phyloP scores from a whole-genome alignment of 176 grass and related monocot species.

The Aegilops speltoides region DNA sequence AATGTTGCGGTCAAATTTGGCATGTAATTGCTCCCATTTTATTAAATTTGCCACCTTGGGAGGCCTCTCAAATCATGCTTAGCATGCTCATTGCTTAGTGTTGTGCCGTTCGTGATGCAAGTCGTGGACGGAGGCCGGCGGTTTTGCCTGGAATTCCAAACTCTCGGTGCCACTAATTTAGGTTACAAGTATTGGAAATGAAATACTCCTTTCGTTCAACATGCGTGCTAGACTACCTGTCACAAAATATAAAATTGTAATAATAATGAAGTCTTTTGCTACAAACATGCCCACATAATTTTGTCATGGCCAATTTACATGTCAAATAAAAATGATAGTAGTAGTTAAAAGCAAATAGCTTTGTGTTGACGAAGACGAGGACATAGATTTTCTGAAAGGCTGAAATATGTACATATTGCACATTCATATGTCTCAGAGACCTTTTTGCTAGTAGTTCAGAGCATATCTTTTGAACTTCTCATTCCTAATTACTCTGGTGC shows the following conservation, averaged over 20 bases:
- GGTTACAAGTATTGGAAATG: neutral
- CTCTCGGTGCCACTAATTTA: neutral
- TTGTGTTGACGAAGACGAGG: neutral
- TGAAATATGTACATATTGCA: neutral
- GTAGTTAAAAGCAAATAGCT: neutral
- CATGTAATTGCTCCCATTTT: neutral
- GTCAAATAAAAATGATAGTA: neutral
- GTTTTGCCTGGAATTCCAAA: neutral
- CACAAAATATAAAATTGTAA: conserved; percentile 3
- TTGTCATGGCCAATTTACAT: neutral
- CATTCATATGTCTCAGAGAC: neutral
- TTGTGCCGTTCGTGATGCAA: neutral
- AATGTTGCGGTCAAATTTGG: conserved; percentile 5
- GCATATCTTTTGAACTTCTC: neutral
- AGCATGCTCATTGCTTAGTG: neutral
- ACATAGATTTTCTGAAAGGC: neutral
- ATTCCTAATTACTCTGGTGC: conserved; percentile 4
- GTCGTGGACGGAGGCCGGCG: neutral
- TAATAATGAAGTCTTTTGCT: neutral
- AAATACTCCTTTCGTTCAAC: neutral
- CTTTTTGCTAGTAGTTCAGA: neutral
- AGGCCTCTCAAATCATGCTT: conserved; percentile 1
- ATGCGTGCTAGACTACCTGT: neutral
- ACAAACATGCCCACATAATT: neutral
- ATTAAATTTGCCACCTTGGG: neutral